Evolutionary conservation across 306 rosid genomes (phyloP), one percentile per base, ranked within the genome.

Genomic region (Vigna mungo): DNA sequence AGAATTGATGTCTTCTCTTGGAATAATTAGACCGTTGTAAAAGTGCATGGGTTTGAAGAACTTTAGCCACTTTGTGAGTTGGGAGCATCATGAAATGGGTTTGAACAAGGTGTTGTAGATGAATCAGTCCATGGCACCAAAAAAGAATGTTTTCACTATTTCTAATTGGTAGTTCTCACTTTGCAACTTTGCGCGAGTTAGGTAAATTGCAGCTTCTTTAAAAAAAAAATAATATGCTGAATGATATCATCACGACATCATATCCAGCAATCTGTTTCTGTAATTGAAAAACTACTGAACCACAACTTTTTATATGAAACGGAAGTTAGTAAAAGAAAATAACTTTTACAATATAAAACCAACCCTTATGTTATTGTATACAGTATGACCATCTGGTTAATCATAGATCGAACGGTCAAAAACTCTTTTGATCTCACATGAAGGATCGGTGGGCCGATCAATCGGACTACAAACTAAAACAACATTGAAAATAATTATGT

Each of bases 121-220:
- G 71, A 48, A 70, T 47, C 15, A 16, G 52, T 41, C 51, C 30
- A 41, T 34, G 78, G 43, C 78, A 58, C 80, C 77, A 78, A 62
- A 6, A 17, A 52, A 37, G 34, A 78, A 43, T 61, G 41, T 59
- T 54, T 77, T 55, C 47, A n/a, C 76, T 56, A 16, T 77, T 59
- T 43, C 49, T 18, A 67, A 68, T 55, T 41, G 43, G 64, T 20
- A 43, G 63, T 23, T 51, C 44, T 75, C 30, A 18, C 72, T 17
- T 21, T 8, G 7, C 34, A 49, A 37, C 41, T 54, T 66, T 65
- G 56, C 32, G 64, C 5, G 43, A 37, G 80, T 41, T 52, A 17
- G 55, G 55, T 76, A 37, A 49, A 9, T 9, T 9, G 18, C 59
- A 46, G 14, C 4, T 23, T 17, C 3, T 61, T 34, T 34, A 0